Percentiles rank a stretch among this genome's conserved stretches.
Conservation (phyloP, 1,284 basidiomycete genomes). For the Ganoderma multipileum region DNA sequence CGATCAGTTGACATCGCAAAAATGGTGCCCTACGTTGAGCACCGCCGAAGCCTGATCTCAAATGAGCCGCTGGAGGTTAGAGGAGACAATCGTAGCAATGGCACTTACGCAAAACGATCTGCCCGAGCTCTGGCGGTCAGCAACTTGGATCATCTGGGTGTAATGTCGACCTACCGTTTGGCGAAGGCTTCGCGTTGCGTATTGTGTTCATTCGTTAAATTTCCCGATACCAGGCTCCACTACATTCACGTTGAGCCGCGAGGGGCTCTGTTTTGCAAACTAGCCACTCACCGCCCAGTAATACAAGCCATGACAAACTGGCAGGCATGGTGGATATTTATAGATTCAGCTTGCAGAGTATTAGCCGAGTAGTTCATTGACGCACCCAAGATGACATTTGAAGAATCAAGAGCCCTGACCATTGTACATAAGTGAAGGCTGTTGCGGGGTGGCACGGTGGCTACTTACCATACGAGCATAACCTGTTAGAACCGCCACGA, state of each 20-base stretch:
- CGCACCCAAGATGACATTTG: constrained; percentile 28
- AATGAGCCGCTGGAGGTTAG: background rate
- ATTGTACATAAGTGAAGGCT: background rate
- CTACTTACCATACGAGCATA: constrained; percentile 26
- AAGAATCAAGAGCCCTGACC: constrained; percentile 25
- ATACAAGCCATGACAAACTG: constrained; percentile 30
- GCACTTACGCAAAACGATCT: constrained; percentile 28
- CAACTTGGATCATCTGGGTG: background rate
- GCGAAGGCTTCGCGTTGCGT: constrained; percentile 19
- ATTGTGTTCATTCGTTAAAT: background rate
- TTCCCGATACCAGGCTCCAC: constrained; percentile 21
- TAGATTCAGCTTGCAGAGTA: background rate
- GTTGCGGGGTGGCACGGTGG: background rate
- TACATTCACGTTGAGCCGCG: background rate
- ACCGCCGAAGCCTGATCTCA: constrained; percentile 16
- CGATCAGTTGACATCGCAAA: background rate
- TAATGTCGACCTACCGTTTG: constrained; percentile 15
- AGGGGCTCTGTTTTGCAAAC: background rate
- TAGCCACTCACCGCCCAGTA: constrained; percentile 28
- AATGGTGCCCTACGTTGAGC: constrained; percentile 18
- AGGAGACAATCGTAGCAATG: background rate
- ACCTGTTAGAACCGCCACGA: constrained; percentile 11
- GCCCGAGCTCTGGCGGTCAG: background rate
- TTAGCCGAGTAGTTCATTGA: background rate
- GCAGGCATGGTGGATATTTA: background rate